A percentile compares a stretch with the other conserved stretches of the same genome.
These are phyloP conservation scores for Apiospora saccharicola DNA, from an alignment of 2,329 filamentous ascomycete species.

Conservation along the genomic window DNA sequence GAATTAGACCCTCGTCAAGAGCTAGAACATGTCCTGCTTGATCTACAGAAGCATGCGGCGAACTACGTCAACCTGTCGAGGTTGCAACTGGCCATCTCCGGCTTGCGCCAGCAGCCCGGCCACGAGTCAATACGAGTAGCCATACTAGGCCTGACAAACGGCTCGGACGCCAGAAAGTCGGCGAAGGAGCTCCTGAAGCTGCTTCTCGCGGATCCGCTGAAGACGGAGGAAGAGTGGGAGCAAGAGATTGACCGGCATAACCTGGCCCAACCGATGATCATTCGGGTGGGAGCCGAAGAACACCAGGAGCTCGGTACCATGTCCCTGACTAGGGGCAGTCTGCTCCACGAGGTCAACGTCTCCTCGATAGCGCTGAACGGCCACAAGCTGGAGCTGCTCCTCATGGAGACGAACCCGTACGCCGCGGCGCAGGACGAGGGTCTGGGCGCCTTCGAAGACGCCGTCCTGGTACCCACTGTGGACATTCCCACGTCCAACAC, in stretches of 20 bases:
- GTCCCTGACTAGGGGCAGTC: conserved; percentile 48
- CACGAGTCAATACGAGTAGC: conserved; percentile 66
- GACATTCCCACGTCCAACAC: conserved; percentile 72
- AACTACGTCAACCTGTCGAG: conserved; percentile 72
- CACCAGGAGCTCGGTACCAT: conserved; percentile 48
- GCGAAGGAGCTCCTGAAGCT: conserved; percentile 73
- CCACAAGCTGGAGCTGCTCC: conserved; percentile 69
- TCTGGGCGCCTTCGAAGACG: conserved; percentile 62
- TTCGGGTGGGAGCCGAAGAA: conserved; percentile 59
- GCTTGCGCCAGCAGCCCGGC: conserved; percentile 64
- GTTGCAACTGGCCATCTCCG: conserved; percentile 74
- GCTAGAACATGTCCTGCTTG: conserved; percentile 65
- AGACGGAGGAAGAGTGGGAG: conserved; percentile 71
- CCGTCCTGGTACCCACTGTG: conserved; percentile 77
- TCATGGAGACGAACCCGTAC: conserved; percentile 60
- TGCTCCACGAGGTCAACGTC: conserved; percentile 66
- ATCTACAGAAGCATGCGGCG: conserved; percentile 67
- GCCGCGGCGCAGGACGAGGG: conserved; percentile 50
- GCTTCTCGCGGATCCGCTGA: conserved; percentile 74
- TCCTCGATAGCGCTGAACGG: conserved; percentile 68
- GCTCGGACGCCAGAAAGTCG: conserved; percentile 49
- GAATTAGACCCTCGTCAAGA: conserved; percentile 52
- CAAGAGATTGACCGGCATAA: conserved; percentile 61
- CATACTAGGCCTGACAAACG: conserved; percentile 57
- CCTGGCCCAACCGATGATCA: conserved; percentile 64